These are phyloP conservation scores for Diospyros lotus DNA, from an alignment of 148 eudicot genomes.

Conservation along the genomic window DNA sequence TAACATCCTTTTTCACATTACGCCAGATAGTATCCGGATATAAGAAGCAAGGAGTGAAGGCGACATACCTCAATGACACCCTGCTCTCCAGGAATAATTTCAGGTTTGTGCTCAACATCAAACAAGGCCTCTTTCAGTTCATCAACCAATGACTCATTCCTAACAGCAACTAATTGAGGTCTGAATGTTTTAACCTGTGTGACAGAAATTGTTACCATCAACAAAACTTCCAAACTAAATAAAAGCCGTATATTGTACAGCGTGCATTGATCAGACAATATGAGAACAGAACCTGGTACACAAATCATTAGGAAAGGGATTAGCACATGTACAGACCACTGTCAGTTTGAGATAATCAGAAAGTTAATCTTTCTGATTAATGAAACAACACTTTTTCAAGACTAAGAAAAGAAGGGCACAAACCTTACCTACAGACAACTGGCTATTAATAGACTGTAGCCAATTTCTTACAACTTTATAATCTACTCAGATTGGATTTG, in stretches of 20 bases:
- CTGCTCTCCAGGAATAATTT: slow-evolving; percentile 94
- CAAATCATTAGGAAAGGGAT: not conserved
- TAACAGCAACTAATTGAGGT: slow-evolving; percentile 80
- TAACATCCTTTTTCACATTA: slow-evolving; percentile 4
- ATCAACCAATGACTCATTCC: slow-evolving; percentile 63
- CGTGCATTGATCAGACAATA: not conserved
- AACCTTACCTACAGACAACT: not conserved
- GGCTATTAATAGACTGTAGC: not conserved
- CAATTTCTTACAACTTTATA: not conserved
- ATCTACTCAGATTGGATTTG: not conserved
- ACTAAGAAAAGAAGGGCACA: not conserved
- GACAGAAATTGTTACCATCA: slow-evolving; percentile 1
- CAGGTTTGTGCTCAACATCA: slow-evolving; percentile 76
- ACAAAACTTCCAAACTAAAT: not conserved
- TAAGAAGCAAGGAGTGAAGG: not conserved
- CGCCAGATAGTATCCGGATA: not conserved
- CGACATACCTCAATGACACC: slow-evolving; percentile 79
- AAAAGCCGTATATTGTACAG: not conserved
- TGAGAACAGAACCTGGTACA: not conserved
- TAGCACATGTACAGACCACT: not conserved
- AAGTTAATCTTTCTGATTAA: not conserved
- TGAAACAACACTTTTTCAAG: not conserved
- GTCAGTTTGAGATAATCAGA: not conserved
- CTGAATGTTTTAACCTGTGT: slow-evolving; percentile 74
- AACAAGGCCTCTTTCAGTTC: slow-evolving; percentile 94